A percentile compares a stretch with the other conserved stretches of the same genome.
Conservation (phyloP, 345 rosid species). For the Salix caprea region DNA sequence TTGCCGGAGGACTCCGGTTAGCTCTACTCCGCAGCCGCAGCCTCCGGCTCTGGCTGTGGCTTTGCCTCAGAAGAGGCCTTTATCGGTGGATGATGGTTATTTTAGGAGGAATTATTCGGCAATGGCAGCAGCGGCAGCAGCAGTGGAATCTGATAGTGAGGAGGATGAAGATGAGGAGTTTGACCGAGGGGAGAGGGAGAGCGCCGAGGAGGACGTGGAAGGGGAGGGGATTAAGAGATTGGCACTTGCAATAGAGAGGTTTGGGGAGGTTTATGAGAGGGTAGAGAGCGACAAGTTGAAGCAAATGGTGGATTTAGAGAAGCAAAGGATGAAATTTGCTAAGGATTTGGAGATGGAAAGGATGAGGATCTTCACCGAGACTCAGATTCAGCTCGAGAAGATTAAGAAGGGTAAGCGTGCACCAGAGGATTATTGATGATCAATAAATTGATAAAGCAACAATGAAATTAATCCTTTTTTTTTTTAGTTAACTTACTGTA, state of each 20-base stretch:
- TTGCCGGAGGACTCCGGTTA: conserved; percentile 21
- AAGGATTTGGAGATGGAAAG: conserved; percentile 96
- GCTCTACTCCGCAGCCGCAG: conserved; percentile 19
- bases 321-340: conserved; percentile 92
- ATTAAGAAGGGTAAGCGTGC: conserved; percentile 62
- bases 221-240: conserved; percentile 53
- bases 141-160: conserved; percentile 43
- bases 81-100: conserved; percentile 39
- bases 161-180: conserved; percentile 43
- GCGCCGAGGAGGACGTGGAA: conserved; percentile 24
- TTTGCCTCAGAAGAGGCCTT: conserved; percentile 65
- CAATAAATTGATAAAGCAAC: background rate
- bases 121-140: conserved; percentile 78
- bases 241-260: conserved; percentile 74
- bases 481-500: background rate
- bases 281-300: conserved; percentile 82
- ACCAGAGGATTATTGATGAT: conserved; percentile 18
- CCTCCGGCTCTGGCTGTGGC: conserved; percentile 42
- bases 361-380: conserved; percentile 88
- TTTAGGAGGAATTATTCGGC: conserved; percentile 75
- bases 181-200: conserved; percentile 32
- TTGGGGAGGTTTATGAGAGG: conserved; percentile 78
- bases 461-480: background rate
- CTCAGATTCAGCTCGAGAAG: conserved; percentile 88
- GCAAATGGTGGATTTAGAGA: conserved; percentile 97